Evolutionary conservation across 768 basidiomycete genomes (phyloP).

Genomic region (Leucogyrophana mollusca): DNA sequence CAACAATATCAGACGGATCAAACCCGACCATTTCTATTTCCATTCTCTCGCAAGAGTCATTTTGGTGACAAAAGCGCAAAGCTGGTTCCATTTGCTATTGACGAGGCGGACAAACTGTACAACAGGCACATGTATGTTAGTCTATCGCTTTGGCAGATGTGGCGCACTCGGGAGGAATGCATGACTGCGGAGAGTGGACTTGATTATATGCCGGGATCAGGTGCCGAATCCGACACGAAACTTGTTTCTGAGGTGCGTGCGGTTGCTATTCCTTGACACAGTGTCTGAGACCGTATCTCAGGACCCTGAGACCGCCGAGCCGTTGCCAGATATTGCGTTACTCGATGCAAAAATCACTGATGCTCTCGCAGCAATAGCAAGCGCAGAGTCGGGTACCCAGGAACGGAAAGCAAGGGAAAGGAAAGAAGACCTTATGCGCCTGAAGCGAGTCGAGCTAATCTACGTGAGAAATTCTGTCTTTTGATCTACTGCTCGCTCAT

Average conservation of each 20-base stretch:
- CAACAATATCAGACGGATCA: constrained; percentile 99
- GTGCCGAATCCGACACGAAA: constrained; percentile 53
- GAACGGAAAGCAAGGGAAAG: constrained; percentile 64
- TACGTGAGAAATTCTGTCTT: constrained; percentile 60
- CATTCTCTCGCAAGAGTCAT: constrained; percentile 71
- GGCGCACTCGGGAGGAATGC: constrained; percentile 93
- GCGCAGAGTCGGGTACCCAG: constrained; percentile 50
- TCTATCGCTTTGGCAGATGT: constrained; percentile 88
- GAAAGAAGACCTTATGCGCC: constrained; percentile 78
- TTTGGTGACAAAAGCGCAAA: constrained; percentile 52
- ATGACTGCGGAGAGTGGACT: constrained; percentile 92
- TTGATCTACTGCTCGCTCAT: constrained; percentile 3
- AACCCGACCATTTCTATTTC: constrained; percentile 89
- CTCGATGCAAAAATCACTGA: constrained; percentile 76
- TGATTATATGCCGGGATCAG: constrained; percentile 72
- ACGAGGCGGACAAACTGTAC: constrained; percentile 92
- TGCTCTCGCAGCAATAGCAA: constrained; percentile 48
- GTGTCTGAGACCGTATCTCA: constrained; percentile 21
- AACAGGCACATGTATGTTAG: constrained; percentile 88
- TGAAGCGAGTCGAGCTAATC: constrained; percentile 89
- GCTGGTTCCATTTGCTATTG: constrained; percentile 92
- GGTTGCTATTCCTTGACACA: constrained; percentile 2
- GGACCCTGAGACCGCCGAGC: constrained; percentile 62
- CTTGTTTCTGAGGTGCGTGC: constrained; percentile 39
- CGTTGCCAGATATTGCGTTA: constrained; percentile 69